These are phyloP conservation scores for Phytopythium helicoides DNA, from an alignment of 352 stramenopile genomes.

Conservation along the genomic window DNA sequence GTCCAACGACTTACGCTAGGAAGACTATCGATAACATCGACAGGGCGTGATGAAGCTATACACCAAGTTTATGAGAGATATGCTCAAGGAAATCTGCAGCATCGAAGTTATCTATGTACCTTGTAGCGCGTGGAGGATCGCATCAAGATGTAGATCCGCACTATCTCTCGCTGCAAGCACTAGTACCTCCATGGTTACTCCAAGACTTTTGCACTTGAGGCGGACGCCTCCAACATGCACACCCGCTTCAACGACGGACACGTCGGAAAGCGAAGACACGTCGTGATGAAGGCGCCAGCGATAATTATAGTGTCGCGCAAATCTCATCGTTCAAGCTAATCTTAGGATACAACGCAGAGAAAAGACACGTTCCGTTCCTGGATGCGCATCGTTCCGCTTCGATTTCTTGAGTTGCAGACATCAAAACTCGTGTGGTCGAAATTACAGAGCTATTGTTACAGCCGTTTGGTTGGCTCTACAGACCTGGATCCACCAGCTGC, in stretches of 20 bases:
- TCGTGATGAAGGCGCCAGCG: no score
- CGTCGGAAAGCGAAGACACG: no score
- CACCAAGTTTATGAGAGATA: background rate
- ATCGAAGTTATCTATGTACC: conserved; percentile 9
- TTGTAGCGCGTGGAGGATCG: conserved; percentile 21
- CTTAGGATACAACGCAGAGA: background rate
- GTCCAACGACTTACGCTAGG: conserved; percentile 16
- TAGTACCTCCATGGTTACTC: conserved; percentile 28
- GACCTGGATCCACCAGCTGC: background rate
- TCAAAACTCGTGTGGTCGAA: background rate
- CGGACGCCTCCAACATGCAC: no score
- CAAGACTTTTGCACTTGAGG: background rate
- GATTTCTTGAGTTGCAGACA: no score
- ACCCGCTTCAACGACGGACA: background rate
- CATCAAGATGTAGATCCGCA: conserved; percentile 17
- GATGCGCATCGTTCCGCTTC: no score
- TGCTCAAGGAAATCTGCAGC: background rate
- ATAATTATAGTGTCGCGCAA: background rate
- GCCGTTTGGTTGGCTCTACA: no score
- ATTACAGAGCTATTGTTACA: background rate
- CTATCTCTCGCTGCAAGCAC: conserved; percentile 24
- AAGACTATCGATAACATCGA: conserved; percentile 26
- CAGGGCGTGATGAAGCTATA: conserved; percentile 16
- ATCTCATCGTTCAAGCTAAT: conserved; percentile 2
- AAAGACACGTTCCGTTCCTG: background rate